These are phyloP conservation scores for Peronospora belbahrii DNA, from an alignment of 352 stramenopile species.

Conservation along the genomic window DNA sequence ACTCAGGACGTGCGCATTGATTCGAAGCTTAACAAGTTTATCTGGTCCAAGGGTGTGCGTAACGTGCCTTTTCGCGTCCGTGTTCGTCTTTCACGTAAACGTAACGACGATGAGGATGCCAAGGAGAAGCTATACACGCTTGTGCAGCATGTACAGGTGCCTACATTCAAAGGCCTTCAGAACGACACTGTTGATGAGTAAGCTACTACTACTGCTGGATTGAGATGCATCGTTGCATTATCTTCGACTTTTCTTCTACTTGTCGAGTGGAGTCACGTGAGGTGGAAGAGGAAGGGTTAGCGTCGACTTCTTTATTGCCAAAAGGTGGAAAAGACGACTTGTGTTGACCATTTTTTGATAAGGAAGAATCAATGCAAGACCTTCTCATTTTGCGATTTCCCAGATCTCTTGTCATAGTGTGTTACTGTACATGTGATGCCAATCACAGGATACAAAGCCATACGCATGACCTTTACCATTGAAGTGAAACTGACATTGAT, in stretches of 20 bases:
- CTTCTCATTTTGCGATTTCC: conserved; percentile 34
- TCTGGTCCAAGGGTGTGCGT: conserved; percentile 96
- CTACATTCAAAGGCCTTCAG: conserved; percentile 93
- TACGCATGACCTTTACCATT: neutral
- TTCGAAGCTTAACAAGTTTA: conserved; percentile 95
- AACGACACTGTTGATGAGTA: conserved; percentile 94
- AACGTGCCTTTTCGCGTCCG: conserved; percentile 97
- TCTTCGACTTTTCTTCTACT: conserved; percentile 1
- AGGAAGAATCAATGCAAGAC: conserved; percentile 28
- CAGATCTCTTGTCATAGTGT: conserved; percentile 1
- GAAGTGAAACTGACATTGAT: neutral
- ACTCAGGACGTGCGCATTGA: conserved; percentile 96
- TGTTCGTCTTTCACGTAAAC: conserved; percentile 95
- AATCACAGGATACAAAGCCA: too few species aligned
- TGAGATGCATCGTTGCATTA: conserved; percentile 9
- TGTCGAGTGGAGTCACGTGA: conserved; percentile 9
- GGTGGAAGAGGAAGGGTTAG: conserved; percentile 1
- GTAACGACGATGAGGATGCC: conserved; percentile 98
- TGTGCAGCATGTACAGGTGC: conserved; percentile 95
- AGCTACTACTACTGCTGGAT: conserved; percentile 24
- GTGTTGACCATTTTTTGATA: conserved; percentile 20
- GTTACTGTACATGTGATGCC: neutral
- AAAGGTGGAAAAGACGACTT: conserved; percentile 18
- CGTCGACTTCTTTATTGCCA: conserved; percentile 22
- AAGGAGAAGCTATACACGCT: conserved; percentile 99